Conservation (phyloP, 768 basidiomycete genomes). For the Tephrocybe sp. region DNA sequence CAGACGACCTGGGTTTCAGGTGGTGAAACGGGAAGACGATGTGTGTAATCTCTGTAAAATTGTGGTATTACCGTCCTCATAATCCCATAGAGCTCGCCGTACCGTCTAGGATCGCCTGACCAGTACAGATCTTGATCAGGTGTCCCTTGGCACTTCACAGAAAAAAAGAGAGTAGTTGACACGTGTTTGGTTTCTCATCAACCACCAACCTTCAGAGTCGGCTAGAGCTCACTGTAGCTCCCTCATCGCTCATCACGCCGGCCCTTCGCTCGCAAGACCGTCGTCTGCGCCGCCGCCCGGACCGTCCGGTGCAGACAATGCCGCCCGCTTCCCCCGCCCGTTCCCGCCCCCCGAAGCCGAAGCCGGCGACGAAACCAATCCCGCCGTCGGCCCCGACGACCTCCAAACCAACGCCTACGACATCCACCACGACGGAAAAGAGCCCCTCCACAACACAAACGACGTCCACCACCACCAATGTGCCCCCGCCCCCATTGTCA, state of each 20-base stretch:
- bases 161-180: conserved; percentile 1
- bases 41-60: no score
- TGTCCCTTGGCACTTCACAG: no score
- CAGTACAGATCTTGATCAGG: no score
- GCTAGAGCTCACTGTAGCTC: no score
- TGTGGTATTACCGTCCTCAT: no score
- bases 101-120: no score
- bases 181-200: conserved; percentile 5
- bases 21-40: no score
- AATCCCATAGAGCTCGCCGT: no score
- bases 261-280: conserved; percentile 11
- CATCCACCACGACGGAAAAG: neutral
- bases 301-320: conserved; percentile 4
- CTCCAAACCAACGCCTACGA: no score
- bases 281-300: conserved; percentile 11
- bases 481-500: neutral
- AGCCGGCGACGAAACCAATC: neutral
- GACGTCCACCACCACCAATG: neutral
- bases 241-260: conserved; percentile 5
- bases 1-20: no score
- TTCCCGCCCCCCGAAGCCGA: conserved; percentile 2
- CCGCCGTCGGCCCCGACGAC: neutral
- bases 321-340: neutral
- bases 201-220: neutral
- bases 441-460: neutral